These are phyloP conservation scores for Debaryomyces sp. DNA, from an alignment of 1,139 yeast genomes.

Conservation along the genomic window DNA sequence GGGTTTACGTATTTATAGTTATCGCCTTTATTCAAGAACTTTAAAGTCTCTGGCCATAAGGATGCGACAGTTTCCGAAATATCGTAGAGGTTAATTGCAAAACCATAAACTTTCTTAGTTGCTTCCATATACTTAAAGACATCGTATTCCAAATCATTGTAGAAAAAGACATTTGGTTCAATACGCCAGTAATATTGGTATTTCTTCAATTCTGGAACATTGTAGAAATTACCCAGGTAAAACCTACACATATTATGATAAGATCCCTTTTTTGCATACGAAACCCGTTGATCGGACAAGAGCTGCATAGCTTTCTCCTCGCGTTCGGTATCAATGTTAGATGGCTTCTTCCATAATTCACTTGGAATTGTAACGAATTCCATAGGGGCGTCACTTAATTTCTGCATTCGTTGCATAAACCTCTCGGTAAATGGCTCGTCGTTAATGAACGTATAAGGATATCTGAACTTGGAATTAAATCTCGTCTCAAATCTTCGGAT, in stretches of 20 bases:
- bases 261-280: slow-evolving; percentile 63
- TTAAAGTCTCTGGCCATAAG: slow-evolving; percentile 70
- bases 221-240: slow-evolving; percentile 63
- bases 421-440: slow-evolving; percentile 63
- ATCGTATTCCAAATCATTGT: slow-evolving; percentile 70
- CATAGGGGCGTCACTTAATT: slow-evolving; percentile 51
- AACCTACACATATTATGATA: slow-evolving; percentile 76
- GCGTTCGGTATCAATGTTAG: slow-evolving; percentile 47
- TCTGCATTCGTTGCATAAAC: slow-evolving; percentile 50
- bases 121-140: slow-evolving; percentile 73
- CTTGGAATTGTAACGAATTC: slow-evolving; percentile 60
- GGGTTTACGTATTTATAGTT: slow-evolving; percentile 60
- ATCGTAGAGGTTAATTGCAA: slow-evolving; percentile 68
- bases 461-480: slow-evolving; percentile 70
- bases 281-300: slow-evolving; percentile 51
- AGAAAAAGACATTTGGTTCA: slow-evolving; percentile 75
- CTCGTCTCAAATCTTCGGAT: slow-evolving; percentile 60
- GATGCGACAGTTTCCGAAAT: slow-evolving; percentile 62
- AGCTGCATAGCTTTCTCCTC: slow-evolving; percentile 42
- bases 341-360: slow-evolving; percentile 69
- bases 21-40: slow-evolving; percentile 57
- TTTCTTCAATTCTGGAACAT: slow-evolving; percentile 57
- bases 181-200: slow-evolving; percentile 74
- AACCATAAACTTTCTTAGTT: slow-evolving; percentile 68
- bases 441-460: slow-evolving; percentile 81